Evolutionary conservation across 2,329 filamentous ascomycete genomes (phyloP).

Genomic region (Canariomyces notabilis): DNA sequence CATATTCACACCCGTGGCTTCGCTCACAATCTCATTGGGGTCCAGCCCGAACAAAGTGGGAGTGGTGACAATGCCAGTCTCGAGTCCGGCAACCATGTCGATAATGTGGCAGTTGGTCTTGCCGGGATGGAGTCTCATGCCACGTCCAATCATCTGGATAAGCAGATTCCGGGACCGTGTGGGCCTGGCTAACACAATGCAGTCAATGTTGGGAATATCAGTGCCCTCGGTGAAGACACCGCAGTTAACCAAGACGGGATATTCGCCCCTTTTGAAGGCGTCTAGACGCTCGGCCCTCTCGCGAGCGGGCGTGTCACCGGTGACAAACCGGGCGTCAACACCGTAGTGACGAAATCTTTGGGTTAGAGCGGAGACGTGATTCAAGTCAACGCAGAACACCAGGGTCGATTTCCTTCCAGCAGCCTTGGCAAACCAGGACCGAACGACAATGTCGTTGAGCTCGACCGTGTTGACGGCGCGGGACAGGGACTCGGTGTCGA

Average conservation of each 20-base stretch:
- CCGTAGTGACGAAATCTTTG: constrained; percentile 70
- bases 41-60: constrained; percentile 92
- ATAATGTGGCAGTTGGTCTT: constrained; percentile 93
- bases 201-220: constrained; percentile 96
- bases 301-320: constrained; percentile 67
- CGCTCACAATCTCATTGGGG: constrained; percentile 68
- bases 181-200: constrained; percentile 78
- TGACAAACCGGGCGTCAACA: constrained; percentile 82
- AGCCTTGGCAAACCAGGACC: constrained; percentile 79
- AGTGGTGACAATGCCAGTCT: constrained; percentile 79
- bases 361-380: constrained; percentile 72
- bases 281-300: constrained; percentile 66
- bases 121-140: constrained; percentile 73
- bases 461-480: constrained; percentile 73
- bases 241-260: constrained; percentile 87
- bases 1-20: constrained; percentile 60
- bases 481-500: constrained; percentile 71
- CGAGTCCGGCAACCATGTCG: constrained; percentile 86
- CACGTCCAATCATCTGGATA: constrained; percentile 95
- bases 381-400: constrained; percentile 89
- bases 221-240: constrained; percentile 97
- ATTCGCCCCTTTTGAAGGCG: constrained; percentile 70
- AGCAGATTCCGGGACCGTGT: constrained; percentile 90
- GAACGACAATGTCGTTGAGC: constrained; percentile 78
- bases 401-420: constrained; percentile 73